phyloP scores from a whole-genome alignment of 768 basidiomycete genomes.

The Mycena chlorophos region DNA sequence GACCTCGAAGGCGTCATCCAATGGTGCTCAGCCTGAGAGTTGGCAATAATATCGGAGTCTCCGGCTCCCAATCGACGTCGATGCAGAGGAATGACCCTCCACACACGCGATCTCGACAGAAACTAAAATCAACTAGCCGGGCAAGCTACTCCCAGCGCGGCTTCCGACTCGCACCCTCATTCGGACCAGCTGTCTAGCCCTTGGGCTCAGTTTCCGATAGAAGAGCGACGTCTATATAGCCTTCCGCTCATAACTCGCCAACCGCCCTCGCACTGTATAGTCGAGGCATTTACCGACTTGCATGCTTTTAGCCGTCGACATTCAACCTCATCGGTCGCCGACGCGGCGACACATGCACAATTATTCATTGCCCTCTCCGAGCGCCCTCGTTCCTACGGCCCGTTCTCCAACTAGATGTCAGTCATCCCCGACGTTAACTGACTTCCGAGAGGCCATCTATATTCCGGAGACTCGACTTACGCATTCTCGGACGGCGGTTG shows the following conservation, averaged over 20 bases:
- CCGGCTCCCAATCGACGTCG: too few species aligned
- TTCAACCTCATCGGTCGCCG: conserved; percentile 9
- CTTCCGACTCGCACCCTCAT: neutral
- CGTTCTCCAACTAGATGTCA: conserved; percentile 9
- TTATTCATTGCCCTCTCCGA: conserved; percentile 16
- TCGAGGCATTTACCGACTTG: too few species aligned
- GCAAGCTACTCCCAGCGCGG: neutral
- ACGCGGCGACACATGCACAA: conserved; percentile 21
- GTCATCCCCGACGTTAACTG: conserved; percentile 15
- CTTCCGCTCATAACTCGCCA: too few species aligned
- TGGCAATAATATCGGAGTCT: too few species aligned
- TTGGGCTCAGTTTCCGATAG: conserved; percentile 8
- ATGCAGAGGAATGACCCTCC: too few species aligned
- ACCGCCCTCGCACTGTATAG: too few species aligned
- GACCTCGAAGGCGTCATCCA: too few species aligned
- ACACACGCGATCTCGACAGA: neutral
- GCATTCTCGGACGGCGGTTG: neutral
- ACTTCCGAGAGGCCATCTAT: conserved; percentile 18
- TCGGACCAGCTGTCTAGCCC: conserved; percentile 2
- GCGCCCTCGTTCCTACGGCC: neutral
- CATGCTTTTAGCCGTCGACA: too few species aligned
- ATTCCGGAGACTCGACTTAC: conserved; percentile 3
- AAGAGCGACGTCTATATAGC: too few species aligned
- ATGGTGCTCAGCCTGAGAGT: too few species aligned
- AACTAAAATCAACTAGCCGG: neutral